Evolutionary conservation across 495 filamentous ascomycete species (phyloP).

Genomic region (Polyplosphaeria fusca): DNA sequence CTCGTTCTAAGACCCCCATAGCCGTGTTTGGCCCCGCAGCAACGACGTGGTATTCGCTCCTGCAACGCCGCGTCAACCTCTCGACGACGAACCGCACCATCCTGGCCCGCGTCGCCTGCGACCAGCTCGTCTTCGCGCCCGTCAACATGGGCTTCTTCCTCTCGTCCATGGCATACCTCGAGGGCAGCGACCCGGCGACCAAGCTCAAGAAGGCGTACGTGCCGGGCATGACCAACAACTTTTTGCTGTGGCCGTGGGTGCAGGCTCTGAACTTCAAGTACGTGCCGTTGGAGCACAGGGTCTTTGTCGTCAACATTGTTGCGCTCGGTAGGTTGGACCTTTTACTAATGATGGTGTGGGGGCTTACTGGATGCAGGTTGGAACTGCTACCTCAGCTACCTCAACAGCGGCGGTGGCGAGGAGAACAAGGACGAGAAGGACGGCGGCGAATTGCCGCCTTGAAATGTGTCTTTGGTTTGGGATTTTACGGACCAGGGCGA

Average conservation of each 20-base stretch:
- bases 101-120: slow-evolving; percentile 71
- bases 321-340: slow-evolving; percentile 57
- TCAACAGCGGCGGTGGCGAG: slow-evolving; percentile 54
- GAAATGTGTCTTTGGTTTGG: too few species aligned
- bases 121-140: slow-evolving; percentile 85
- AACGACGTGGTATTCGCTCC: slow-evolving; percentile 81
- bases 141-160: slow-evolving; percentile 79
- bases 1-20: slow-evolving; percentile 15
- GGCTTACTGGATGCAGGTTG: slow-evolving; percentile 60
- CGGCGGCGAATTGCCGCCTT: too few species aligned
- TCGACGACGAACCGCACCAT: slow-evolving; percentile 64
- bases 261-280: slow-evolving; percentile 88
- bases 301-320: slow-evolving; percentile 86
- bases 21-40: slow-evolving; percentile 89
- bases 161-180: slow-evolving; percentile 79
- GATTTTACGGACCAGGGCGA: too few species aligned
- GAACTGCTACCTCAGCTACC: slow-evolving; percentile 91
- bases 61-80: slow-evolving; percentile 66
- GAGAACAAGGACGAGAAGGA: not conserved
- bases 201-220: slow-evolving; percentile 68
- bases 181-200: slow-evolving; percentile 67
- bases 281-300: slow-evolving; percentile 78
- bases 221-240: slow-evolving; percentile 74
- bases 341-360: not conserved
- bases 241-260: slow-evolving; percentile 88